Evolutionary conservation across 805 yeast species (phyloP).

Genomic region (Yarrowia sp.): DNA sequence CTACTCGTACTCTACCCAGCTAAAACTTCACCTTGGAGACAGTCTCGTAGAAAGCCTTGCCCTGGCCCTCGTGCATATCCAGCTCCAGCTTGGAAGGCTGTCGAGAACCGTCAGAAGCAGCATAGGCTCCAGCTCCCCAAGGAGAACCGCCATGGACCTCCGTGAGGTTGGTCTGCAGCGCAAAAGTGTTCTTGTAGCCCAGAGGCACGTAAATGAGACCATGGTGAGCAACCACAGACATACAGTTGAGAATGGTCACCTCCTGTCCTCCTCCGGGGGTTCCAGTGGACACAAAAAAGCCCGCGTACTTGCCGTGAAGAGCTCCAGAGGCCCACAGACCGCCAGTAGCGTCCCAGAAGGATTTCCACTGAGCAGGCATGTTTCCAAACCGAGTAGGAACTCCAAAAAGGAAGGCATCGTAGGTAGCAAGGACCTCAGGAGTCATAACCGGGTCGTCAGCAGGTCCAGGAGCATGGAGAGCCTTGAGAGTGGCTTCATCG

Average conservation of each 20-base stretch:
- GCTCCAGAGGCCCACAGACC: conserved; percentile 70
- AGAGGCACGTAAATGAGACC: conserved; percentile 75
- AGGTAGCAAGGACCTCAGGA: conserved; percentile 50
- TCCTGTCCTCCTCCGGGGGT: conserved; percentile 80
- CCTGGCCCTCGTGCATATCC: conserved; percentile 64
- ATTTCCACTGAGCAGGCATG: conserved; percentile 69
- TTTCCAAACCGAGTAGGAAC: conserved; percentile 77
- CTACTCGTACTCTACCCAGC: not conserved
- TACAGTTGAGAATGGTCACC: conserved; percentile 53
- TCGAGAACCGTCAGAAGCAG: conserved; percentile 75
- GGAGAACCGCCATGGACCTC: conserved; percentile 80
- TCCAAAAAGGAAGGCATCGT: conserved; percentile 75
- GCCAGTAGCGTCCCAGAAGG: conserved; percentile 77
- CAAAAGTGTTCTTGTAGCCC: conserved; percentile 62
- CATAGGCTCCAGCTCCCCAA: conserved; percentile 83
- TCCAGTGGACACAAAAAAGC: conserved; percentile 68
- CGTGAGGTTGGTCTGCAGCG: conserved; percentile 51
- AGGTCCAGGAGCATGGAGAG: conserved; percentile 61
- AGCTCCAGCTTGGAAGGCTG: conserved; percentile 60
- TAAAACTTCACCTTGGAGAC: conserved; percentile 30
- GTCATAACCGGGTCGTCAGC: conserved; percentile 47
- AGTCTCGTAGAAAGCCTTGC: conserved; percentile 55
- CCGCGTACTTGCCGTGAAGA: conserved; percentile 68
- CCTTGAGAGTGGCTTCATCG: conserved; percentile 53
- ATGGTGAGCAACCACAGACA: conserved; percentile 65